Evolutionary conservation across 2,329 filamentous ascomycete species (phyloP).

Genomic region (Colletotrichum sp.): DNA sequence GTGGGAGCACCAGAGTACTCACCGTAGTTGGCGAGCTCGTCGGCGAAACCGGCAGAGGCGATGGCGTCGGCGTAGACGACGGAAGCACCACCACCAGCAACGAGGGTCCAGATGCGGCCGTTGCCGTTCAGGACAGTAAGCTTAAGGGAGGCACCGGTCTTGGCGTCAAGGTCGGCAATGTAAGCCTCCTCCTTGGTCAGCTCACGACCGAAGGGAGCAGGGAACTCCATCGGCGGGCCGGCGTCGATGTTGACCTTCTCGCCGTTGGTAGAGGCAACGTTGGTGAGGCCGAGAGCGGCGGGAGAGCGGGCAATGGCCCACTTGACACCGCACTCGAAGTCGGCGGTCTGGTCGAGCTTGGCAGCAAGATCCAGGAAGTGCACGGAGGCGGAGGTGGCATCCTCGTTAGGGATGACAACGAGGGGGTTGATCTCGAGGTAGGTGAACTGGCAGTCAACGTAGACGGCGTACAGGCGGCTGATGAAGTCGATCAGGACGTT

Average conservation of each 20-base stretch:
- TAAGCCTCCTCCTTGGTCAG: constrained; percentile 99
- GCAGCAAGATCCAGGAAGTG: constrained; percentile 98
- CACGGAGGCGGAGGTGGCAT: constrained; percentile 90
- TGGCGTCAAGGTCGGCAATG: constrained; percentile 97
- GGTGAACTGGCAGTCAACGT: constrained; percentile 99
- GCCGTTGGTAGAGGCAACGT: constrained; percentile 64
- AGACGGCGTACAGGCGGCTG: constrained; percentile 96
- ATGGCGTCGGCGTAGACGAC: constrained; percentile 99
- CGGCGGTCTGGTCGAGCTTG: constrained; percentile 98
- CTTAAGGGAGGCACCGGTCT: constrained; percentile 99
- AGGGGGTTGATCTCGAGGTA: constrained; percentile 99
- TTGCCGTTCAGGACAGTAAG: constrained; percentile 91
- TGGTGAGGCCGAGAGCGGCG: constrained; percentile 83
- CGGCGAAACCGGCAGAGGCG: constrained; percentile 91
- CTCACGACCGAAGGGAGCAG: constrained; percentile 97
- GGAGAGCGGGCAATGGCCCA: constrained; percentile 97
- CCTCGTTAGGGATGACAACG: constrained; percentile 94
- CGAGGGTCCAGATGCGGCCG: constrained; percentile 96
- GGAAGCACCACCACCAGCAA: constrained; percentile 98
- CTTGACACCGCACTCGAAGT: constrained; percentile 99
- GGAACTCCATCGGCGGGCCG: constrained; percentile 98
- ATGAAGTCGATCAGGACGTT: constrained; percentile 99
- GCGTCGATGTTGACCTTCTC: constrained; percentile 91
- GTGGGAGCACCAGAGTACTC: constrained; percentile 99
- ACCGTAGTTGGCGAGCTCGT: constrained; percentile 98